Conservation (phyloP, 306 rosid species). For the Lathyrus aphaca region DNA sequence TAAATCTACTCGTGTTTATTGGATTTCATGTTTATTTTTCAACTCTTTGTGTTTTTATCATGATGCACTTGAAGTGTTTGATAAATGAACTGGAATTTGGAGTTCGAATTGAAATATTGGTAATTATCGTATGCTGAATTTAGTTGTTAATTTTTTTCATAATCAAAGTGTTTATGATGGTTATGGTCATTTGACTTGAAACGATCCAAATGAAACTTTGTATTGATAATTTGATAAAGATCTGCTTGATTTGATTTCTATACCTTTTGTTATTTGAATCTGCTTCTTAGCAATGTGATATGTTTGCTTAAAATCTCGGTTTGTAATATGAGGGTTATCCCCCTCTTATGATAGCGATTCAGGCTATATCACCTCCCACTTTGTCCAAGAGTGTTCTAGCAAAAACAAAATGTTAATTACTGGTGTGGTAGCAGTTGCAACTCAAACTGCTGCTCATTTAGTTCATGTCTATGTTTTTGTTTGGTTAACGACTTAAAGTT, state of each 20-base stretch:
- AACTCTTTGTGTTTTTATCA: constrained; percentile 7
- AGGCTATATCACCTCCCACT: neutral
- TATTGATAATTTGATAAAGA: neutral
- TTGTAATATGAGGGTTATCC: neutral
- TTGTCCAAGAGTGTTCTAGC: constrained; percentile 18
- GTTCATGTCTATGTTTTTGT: constrained; percentile 19
- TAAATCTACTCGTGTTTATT: neutral
- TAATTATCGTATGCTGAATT: neutral
- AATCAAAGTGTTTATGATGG: neutral
- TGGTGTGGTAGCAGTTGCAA: neutral
- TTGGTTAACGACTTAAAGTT: neutral
- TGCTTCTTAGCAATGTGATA: neutral
- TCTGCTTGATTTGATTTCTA: constrained; percentile 23
- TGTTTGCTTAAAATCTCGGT: neutral
- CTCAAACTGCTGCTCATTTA: neutral
- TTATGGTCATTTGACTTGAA: neutral
- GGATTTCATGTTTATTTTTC: constrained; percentile 1
- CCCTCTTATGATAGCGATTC: neutral
- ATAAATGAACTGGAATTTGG: neutral
- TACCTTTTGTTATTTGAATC: neutral
- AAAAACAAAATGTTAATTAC: neutral
- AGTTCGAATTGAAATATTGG: constrained; percentile 4
- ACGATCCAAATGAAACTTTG: neutral
- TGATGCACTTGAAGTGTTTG: neutral
- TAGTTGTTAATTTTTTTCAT: neutral